Percentiles rank a stretch among this genome's conserved stretches.
These are phyloP conservation scores for Neltuma alba DNA, from an alignment of 306 rosid species.

Conservation along the genomic window DNA sequence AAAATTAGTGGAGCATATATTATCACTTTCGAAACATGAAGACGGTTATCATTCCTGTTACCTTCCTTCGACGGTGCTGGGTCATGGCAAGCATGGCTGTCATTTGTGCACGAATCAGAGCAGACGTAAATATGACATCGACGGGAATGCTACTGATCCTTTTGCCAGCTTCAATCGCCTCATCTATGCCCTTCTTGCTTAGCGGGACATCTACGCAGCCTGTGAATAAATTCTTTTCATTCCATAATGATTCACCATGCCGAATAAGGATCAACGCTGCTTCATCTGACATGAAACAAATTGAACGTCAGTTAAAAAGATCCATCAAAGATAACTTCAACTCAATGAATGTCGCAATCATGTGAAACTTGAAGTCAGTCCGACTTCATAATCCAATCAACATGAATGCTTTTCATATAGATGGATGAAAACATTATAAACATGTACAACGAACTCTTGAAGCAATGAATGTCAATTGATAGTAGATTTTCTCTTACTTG, in stretches of 20 bases:
- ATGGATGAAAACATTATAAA: background rate
- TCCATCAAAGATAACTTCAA: constrained; percentile 22
- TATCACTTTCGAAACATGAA: constrained; percentile 5
- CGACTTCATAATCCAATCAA: constrained; percentile 32
- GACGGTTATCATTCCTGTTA: constrained; percentile 33
- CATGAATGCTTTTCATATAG: background rate
- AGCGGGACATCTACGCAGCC: constrained; percentile 99
- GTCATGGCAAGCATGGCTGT: constrained; percentile 99
- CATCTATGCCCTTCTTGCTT: constrained; percentile 92
- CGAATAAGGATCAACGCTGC: constrained; percentile 90
- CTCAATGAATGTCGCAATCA: constrained; percentile 9
- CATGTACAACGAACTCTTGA: background rate
- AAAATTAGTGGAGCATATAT: constrained; percentile 2
- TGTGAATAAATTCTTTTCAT: constrained; percentile 94
- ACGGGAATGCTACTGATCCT: constrained; percentile 96
- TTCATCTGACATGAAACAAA: constrained; percentile 64
- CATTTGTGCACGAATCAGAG: constrained; percentile 98
- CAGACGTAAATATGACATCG: constrained; percentile 90
- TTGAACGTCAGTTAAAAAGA: constrained; percentile 23
- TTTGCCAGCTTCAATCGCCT: constrained; percentile 99
- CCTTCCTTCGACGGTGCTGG: constrained; percentile 94
- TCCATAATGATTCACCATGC: constrained; percentile 97
- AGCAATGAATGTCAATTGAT: constrained; percentile 9
- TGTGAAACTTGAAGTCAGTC: constrained; percentile 17
- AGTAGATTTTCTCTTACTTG: constrained; percentile 54